Conservation (phyloP, 257 asterid genomes). For the Cordia subcordata region DNA sequence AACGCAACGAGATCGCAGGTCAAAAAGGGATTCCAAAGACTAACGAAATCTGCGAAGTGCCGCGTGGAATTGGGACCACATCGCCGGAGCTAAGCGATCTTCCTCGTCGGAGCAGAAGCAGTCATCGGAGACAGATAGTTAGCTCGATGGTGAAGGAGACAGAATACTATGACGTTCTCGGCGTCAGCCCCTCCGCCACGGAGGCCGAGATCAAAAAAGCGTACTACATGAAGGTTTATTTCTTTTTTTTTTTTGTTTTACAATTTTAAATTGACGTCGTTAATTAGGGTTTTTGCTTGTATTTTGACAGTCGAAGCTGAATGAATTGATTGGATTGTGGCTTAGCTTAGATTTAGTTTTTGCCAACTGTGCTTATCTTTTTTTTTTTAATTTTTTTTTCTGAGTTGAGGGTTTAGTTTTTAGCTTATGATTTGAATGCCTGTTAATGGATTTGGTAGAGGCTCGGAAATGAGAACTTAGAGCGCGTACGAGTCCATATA, state of each 20-base stretch:
- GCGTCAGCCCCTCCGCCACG: constrained; percentile 61
- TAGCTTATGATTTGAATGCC: no score
- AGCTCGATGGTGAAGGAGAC: constrained; percentile 75
- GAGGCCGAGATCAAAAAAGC: constrained; percentile 82
- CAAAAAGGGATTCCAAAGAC: background rate
- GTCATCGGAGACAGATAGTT: background rate
- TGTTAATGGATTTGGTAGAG: no score
- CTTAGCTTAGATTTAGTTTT: no score
- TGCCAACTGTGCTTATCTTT: no score
- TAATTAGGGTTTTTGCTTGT: background rate
- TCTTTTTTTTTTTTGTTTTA: background rate
- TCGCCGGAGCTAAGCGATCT: background rate
- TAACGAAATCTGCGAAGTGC: background rate
- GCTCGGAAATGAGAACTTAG: no score
- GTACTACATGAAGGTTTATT: constrained; percentile 70
- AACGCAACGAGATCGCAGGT: background rate
- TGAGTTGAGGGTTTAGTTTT: no score
- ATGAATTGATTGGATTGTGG: no score
- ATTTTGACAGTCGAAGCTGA: no score
- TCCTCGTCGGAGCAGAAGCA: background rate
- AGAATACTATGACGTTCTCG: constrained; percentile 71
- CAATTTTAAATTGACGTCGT: background rate
- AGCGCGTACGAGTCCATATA: no score
- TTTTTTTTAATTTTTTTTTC: no score
- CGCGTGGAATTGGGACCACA: background rate